A percentile compares a stretch with the other conserved stretches of the same genome.
Evolutionary conservation across 1,284 basidiomycete species (phyloP).

Genomic region (Boletus austroedulis): DNA sequence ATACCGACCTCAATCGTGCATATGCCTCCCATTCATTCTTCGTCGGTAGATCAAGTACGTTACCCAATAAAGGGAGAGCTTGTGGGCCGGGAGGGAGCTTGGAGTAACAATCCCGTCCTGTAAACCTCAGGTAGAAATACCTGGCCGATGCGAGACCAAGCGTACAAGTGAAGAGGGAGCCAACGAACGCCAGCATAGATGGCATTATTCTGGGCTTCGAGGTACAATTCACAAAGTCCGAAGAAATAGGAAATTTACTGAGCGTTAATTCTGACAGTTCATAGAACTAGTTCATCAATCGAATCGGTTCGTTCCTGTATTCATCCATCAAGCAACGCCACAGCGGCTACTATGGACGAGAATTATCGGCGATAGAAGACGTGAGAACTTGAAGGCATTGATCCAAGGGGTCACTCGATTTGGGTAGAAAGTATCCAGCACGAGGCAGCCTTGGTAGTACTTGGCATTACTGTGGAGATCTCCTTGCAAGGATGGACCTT

Average conservation of each 20-base stretch:
- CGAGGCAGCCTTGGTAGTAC: neutral
- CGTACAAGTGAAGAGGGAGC: neutral
- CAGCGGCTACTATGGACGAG: too few species aligned
- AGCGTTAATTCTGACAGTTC: neutral
- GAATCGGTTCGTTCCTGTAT: neutral
- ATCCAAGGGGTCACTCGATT: neutral
- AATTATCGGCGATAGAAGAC: neutral
- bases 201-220: neutral
- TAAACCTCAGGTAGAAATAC: neutral
- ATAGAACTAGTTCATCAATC: neutral
- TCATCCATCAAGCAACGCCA: neutral
- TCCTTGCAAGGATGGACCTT: too few species aligned
- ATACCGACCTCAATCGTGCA: neutral
- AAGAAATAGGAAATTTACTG: neutral
- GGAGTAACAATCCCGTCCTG: neutral
- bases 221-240: neutral
- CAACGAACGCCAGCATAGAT: neutral
- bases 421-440: neutral
- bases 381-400: neutral
- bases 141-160: neutral
- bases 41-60: neutral
- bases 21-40: constrained; percentile 1
- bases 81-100: neutral
- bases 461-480: neutral
- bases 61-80: neutral